Conservation (phyloP, 768 basidiomycete species). For the Melanogaster broomeanus region DNA sequence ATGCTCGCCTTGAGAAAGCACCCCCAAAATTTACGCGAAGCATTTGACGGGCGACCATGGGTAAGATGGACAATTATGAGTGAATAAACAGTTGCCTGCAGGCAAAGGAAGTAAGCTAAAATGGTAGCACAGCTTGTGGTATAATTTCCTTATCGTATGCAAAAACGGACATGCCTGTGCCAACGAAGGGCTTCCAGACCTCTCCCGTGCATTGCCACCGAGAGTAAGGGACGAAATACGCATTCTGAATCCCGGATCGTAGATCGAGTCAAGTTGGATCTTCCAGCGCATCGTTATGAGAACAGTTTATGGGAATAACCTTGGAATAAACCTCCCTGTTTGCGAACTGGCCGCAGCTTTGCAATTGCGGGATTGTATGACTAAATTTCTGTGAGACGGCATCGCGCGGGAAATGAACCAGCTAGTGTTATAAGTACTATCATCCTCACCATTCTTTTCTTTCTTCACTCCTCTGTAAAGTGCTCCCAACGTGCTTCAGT, state of each 20-base stretch:
- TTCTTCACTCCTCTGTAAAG: constrained; percentile 14
- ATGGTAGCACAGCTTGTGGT: constrained; percentile 12
- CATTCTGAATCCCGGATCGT: not conserved
- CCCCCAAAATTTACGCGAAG: constrained; percentile 35
- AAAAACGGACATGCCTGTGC: constrained; percentile 13
- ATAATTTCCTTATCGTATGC: constrained; percentile 12
- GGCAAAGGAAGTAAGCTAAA: constrained; percentile 20
- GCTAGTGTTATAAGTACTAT: constrained; percentile 20
- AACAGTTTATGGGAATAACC: constrained; percentile 17
- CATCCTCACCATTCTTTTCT: constrained; percentile 7
- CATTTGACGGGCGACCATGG: constrained; percentile 21
- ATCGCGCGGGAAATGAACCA: constrained; percentile 22
- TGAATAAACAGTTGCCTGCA: constrained; percentile 21
- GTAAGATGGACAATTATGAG: constrained; percentile 4
- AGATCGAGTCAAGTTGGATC: constrained; percentile 12
- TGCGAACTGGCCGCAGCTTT: not conserved
- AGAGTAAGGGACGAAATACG: constrained; percentile 8
- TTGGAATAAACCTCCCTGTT: constrained; percentile 11
- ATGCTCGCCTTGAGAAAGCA: constrained; percentile 7
- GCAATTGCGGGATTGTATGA: too few relatives aligned
- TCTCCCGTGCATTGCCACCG: constrained; percentile 11
- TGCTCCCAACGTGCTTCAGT: constrained; percentile 3
- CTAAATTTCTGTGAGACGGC: constrained; percentile 5
- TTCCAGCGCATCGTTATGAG: constrained; percentile 17
- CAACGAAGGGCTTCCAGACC: constrained; percentile 9